These are phyloP conservation scores for Saccharomycopsis sp. DNA, from an alignment of 805 yeast genomes.

Conservation along the genomic window DNA sequence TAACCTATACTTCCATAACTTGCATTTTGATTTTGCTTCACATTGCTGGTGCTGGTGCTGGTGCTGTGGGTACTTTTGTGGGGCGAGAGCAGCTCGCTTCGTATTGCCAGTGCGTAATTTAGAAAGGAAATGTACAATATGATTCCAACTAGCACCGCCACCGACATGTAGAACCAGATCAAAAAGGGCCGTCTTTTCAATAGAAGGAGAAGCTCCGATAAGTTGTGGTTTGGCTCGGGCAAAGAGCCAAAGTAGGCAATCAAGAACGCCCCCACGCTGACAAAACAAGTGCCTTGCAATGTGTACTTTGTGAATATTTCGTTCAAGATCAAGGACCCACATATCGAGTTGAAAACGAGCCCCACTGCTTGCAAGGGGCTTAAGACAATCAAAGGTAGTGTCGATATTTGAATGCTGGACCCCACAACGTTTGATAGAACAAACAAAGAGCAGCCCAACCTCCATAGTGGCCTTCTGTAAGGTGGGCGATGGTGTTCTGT, in stretches of 20 bases:
- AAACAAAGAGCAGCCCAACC: constrained; percentile 62
- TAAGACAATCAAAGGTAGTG: constrained; percentile 69
- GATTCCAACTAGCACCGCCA: constrained; percentile 6
- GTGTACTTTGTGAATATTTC: constrained; percentile 58
- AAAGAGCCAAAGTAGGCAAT: constrained; percentile 67
- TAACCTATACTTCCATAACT: no score
- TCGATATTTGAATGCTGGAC: constrained; percentile 72
- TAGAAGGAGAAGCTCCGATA: constrained; percentile 38
- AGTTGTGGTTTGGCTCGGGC: constrained; percentile 42
- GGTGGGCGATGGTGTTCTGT: constrained; percentile 26
- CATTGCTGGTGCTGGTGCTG: no score
- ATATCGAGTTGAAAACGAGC: constrained; percentile 73
- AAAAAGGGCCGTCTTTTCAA: constrained; percentile 41
- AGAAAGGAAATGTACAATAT: constrained; percentile 11
- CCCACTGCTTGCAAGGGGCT: constrained; percentile 84
- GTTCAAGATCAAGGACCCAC: constrained; percentile 56
- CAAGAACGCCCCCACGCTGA: constrained; percentile 63
- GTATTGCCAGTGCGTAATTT: not conserved
- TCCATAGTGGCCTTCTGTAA: constrained; percentile 49
- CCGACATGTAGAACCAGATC: constrained; percentile 39
- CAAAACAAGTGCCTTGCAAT: constrained; percentile 55
- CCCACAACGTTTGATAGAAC: constrained; percentile 70
- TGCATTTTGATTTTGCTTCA: no score
- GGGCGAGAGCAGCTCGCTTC: no score
- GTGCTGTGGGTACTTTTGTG: no score